Evolutionary conservation across 2,329 filamentous ascomycete genomes (phyloP).

Genomic region (Dothiorella sarmentorum): DNA sequence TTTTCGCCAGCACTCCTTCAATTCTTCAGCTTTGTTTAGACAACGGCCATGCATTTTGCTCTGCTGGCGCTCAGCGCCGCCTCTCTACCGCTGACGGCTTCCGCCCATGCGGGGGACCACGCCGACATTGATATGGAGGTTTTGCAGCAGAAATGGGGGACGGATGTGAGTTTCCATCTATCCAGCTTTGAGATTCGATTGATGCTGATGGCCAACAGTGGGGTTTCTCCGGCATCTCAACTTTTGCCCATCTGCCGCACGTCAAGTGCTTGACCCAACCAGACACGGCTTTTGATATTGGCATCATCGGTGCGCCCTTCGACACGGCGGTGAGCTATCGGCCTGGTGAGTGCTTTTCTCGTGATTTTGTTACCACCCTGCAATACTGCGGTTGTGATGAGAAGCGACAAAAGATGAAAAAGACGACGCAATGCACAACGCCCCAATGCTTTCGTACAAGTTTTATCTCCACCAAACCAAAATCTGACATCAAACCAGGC

Average conservation of each 20-base stretch:
- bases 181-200: background rate
- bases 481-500: conserved; percentile 24
- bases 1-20: background rate
- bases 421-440: no score
- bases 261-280: conserved; percentile 48
- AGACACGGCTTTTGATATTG: conserved; percentile 44
- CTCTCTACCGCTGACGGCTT: conserved; percentile 22
- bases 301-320: conserved; percentile 48
- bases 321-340: conserved; percentile 49
- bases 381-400: no score
- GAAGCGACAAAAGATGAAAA: no score
- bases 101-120: conserved; percentile 31
- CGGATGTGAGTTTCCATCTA: conserved; percentile 30
- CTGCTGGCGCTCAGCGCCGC: conserved; percentile 9
- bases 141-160: conserved; percentile 40
- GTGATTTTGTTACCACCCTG: background rate
- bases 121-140: conserved; percentile 28
- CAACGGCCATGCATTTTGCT: conserved; percentile 5
- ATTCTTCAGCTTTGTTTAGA: background rate
- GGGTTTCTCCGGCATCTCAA: conserved; percentile 69
- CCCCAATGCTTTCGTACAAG: background rate
- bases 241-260: conserved; percentile 48
- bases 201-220: conserved; percentile 43
- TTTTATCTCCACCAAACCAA: background rate
- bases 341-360: conserved; percentile 30